A percentile compares a stretch with the other conserved stretches of the same genome.
Conservation (phyloP, 2,329 filamentous ascomycete species). For the Bisporella sp. region DNA sequence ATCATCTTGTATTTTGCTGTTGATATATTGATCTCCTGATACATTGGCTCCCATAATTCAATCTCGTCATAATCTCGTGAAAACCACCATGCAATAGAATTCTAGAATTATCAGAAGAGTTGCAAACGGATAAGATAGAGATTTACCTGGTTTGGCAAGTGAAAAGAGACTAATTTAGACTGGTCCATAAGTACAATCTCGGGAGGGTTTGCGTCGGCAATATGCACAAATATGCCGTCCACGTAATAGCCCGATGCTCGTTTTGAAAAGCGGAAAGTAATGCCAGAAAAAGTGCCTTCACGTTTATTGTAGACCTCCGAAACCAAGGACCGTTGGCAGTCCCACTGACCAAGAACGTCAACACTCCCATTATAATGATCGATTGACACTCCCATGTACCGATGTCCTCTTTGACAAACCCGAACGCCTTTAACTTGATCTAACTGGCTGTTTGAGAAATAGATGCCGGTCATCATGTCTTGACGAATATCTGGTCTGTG, state of each 20-base stretch:
- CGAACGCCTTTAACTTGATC: background rate
- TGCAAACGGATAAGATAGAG: background rate
- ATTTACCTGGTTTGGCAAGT: background rate
- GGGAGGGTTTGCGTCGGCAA: background rate
- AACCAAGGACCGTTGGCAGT: background rate
- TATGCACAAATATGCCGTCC: background rate
- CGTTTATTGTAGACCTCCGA: background rate
- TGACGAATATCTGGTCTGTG: background rate
- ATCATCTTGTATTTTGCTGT: no score
- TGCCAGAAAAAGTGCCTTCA: background rate
- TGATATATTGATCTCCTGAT: background rate
- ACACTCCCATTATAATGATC: background rate
- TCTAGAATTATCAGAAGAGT: background rate
- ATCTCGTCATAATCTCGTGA: background rate
- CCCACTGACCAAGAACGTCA: slow-evolving; percentile 1
- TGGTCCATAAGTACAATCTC: background rate
- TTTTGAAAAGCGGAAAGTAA: background rate
- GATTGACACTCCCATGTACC: background rate
- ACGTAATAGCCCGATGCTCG: background rate
- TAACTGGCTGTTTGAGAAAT: background rate
- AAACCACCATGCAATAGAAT: slow-evolving; percentile 1
- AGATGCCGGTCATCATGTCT: background rate
- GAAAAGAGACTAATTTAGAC: background rate
- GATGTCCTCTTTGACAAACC: background rate
- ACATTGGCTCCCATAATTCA: background rate